These are phyloP conservation scores for Phytopythium ostracodes DNA, from an alignment of 352 stramenopile genomes.

Conservation along the genomic window DNA sequence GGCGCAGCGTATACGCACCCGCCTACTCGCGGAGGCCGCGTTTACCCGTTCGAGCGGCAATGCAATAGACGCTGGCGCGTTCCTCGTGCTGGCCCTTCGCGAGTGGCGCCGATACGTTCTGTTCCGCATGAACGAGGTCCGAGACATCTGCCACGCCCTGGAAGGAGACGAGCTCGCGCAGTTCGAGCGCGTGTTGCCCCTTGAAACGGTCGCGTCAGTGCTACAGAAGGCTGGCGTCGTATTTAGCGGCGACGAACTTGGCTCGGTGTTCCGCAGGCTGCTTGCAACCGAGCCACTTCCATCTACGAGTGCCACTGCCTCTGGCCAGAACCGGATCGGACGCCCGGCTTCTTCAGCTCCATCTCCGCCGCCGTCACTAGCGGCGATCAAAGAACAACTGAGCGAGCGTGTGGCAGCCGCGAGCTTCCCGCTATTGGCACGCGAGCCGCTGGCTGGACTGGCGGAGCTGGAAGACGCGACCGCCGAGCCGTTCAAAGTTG, in stretches of 20 bases:
- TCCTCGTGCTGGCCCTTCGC: conserved; percentile 52
- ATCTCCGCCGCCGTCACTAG: background rate
- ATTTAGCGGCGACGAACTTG: conserved; percentile 58
- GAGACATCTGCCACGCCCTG: conserved; percentile 48
- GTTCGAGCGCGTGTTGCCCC: conserved; percentile 43
- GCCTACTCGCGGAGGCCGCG: conserved; percentile 29
- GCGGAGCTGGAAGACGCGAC: conserved; percentile 33
- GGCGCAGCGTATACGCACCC: conserved; percentile 26
- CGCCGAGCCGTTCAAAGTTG: conserved; percentile 32
- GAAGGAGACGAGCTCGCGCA: conserved; percentile 46
- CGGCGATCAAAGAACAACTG: conserved; percentile 27
- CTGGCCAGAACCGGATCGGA: background rate
- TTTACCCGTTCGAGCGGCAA: background rate
- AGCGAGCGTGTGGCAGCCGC: conserved; percentile 61
- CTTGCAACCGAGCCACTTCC: conserved; percentile 41
- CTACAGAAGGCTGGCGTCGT: conserved; percentile 42
- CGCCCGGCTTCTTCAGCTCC: background rate
- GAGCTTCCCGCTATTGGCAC: conserved; percentile 49
- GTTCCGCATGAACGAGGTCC: conserved; percentile 63
- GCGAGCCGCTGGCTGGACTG: conserved; percentile 41
- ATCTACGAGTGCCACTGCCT: background rate
- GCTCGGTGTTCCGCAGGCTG: conserved; percentile 54
- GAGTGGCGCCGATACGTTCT: conserved; percentile 76
- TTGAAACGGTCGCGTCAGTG: conserved; percentile 48
- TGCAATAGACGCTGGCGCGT: conserved; percentile 33